Evolutionary conservation across 2,329 filamentous ascomycete species (phyloP).

Genomic region (Alternaria alternata): DNA sequence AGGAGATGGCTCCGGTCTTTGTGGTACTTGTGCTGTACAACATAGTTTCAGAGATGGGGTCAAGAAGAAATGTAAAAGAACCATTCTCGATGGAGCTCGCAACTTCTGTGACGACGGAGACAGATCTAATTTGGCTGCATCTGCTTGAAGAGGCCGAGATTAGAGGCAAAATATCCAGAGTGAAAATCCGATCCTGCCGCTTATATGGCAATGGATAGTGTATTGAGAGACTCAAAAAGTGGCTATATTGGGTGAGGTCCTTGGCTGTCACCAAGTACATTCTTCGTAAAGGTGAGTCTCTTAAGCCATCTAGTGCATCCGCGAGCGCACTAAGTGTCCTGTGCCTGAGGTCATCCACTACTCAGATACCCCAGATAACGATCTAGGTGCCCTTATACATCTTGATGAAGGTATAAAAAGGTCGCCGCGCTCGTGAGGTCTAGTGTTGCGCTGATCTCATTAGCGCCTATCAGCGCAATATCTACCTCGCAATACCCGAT

Average conservation of each 20-base stretch:
- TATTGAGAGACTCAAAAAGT: too few species aligned
- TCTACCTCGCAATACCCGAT: fast-evolving
- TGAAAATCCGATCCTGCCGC: too few species aligned
- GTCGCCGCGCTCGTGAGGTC: not conserved
- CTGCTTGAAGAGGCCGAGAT: too few species aligned
- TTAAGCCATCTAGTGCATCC: not conserved
- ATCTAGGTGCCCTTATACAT: not conserved
- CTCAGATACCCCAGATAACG: not conserved
- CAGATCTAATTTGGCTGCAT: too few species aligned
- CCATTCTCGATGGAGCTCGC: too few species aligned
- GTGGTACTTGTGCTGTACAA: too few species aligned
- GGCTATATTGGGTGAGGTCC: not conserved
- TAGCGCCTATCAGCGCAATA: fast-evolving
- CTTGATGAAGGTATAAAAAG: not conserved
- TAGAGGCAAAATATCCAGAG: too few species aligned
- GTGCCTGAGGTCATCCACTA: not conserved
- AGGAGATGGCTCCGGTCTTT: too few species aligned
- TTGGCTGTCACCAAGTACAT: not conserved
- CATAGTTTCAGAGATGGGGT: too few species aligned
- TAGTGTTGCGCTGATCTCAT: not conserved
- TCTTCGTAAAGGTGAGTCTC: not conserved
- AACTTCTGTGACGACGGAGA: too few species aligned
- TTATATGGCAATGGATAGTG: too few species aligned
- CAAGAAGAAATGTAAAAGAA: too few species aligned
- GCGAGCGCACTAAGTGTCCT: not conserved